phyloP scores from a whole-genome alignment of 805 yeast genomes.

The Candida stauntonica region DNA sequence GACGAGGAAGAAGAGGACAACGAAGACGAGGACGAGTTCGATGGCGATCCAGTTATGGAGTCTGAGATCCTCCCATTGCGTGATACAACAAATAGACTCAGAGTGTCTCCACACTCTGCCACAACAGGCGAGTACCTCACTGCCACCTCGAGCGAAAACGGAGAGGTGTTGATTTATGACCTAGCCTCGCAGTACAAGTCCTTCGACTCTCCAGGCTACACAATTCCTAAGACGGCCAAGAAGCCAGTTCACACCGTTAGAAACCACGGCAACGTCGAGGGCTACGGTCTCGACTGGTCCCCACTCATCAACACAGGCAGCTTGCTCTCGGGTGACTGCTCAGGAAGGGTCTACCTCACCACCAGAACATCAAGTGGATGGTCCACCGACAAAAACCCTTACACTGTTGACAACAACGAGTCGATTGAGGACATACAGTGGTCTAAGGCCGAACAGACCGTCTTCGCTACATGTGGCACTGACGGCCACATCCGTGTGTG shows the following conservation, averaged over 20 bases:
- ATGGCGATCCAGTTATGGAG: constrained; percentile 82
- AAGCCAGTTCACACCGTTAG: constrained; percentile 79
- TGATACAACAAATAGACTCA: constrained; percentile 83
- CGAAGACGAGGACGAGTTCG: constrained; percentile 38
- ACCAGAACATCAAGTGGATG: constrained; percentile 72
- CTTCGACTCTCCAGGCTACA: constrained; percentile 83
- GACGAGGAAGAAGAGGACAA: not conserved
- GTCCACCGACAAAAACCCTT: constrained; percentile 84
- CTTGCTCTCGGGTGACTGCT: constrained; percentile 80
- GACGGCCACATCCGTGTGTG: constrained; percentile 92
- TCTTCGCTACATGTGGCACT: constrained; percentile 90
- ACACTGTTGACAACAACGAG: constrained; percentile 51
- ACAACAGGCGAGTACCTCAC: constrained; percentile 76
- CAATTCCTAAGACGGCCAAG: constrained; percentile 70
- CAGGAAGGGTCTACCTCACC: constrained; percentile 80
- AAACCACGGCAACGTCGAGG: constrained; percentile 92
- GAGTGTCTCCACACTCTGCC: constrained; percentile 75
- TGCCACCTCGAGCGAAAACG: constrained; percentile 85
- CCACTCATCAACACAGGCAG: constrained; percentile 78
- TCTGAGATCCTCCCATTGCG: constrained; percentile 72
- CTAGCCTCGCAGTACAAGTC: constrained; percentile 74
- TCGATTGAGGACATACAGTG: constrained; percentile 97
- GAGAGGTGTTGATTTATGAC: constrained; percentile 86
- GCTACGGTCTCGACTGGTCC: constrained; percentile 97
- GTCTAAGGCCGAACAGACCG: constrained; percentile 89